phyloP scores from a whole-genome alignment of 2,329 filamentous ascomycete genomes.

The Beauveria medogensis region DNA sequence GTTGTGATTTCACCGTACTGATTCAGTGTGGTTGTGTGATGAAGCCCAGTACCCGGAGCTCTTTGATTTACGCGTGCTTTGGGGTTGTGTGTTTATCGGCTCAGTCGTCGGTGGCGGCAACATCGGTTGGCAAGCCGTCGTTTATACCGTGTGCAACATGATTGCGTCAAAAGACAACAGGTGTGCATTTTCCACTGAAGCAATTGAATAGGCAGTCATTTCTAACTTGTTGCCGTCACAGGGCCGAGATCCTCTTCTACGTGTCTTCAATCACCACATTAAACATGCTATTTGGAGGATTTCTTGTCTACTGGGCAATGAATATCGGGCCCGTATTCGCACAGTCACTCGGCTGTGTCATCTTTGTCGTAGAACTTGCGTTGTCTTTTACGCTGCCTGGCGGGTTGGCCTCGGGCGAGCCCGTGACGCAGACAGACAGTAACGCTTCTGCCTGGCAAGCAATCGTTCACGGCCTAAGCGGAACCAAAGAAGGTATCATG shows the following conservation, averaged over 20 bases:
- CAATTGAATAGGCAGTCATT: neutral
- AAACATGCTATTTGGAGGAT: neutral
- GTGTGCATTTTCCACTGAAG: neutral
- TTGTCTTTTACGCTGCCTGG: conserved; percentile 1
- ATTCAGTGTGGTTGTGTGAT: neutral
- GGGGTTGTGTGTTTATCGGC: neutral
- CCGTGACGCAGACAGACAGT: neutral
- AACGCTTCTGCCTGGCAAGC: neutral
- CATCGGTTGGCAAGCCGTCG: conserved; percentile 1
- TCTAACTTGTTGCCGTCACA: neutral
- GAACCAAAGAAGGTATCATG: neutral
- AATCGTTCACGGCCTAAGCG: neutral
- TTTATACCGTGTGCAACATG: neutral
- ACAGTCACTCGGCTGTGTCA: neutral
- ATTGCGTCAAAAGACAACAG: conserved; percentile 1
- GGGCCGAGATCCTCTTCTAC: conserved; percentile 6
- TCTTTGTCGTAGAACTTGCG: neutral
- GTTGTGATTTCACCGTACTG: too few relatives aligned
- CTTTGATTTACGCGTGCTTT: conserved; percentile 1
- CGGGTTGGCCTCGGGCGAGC: neutral
- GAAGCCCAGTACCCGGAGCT: neutral
- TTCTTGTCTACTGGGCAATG: conserved; percentile 6
- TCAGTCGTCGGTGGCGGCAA: neutral
- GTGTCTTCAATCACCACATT: neutral
- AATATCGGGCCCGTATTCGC: neutral